phyloP scores from a whole-genome alignment of 495 filamentous ascomycete genomes.

The Penicillium paradoxum region DNA sequence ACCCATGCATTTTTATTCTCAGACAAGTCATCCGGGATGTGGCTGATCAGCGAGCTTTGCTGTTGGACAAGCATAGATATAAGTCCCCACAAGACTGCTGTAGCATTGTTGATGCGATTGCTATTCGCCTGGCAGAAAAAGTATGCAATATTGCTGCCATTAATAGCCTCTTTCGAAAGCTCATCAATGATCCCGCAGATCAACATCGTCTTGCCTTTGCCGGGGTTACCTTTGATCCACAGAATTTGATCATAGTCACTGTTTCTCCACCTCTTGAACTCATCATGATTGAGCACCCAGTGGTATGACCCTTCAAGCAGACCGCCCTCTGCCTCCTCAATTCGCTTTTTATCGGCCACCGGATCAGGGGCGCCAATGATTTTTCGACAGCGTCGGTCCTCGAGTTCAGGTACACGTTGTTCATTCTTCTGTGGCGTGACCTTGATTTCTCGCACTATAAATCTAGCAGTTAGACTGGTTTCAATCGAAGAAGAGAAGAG shows the following conservation, averaged over 20 bases:
- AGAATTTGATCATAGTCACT: conserved; percentile 5
- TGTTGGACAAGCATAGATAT: conserved; percentile 34
- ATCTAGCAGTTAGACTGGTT: no score
- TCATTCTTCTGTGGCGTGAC: no score
- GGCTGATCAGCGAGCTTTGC: conserved; percentile 26
- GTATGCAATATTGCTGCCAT: conserved; percentile 25
- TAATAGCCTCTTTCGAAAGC: conserved; percentile 11
- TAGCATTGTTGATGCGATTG: conserved; percentile 30
- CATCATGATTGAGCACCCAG: conserved; percentile 37
- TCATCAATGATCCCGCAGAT: conserved; percentile 37
- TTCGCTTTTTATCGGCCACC: conserved; percentile 24
- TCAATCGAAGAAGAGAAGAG: no score
- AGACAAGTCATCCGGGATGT: no score
- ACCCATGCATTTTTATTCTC: neutral
- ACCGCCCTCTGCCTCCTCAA: conserved; percentile 22
- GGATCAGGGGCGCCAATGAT: no score
- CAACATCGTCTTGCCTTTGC: conserved; percentile 36
- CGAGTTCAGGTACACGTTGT: no score
- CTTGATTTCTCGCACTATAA: no score
- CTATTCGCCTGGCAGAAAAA: conserved; percentile 45
- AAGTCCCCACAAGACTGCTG: conserved; percentile 36
- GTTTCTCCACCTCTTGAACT: conserved; percentile 23
- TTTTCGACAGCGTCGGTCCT: no score
- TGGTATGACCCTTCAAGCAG: conserved; percentile 35
- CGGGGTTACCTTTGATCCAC: conserved; percentile 24